Evolutionary conservation across 495 filamentous ascomycete genomes (phyloP).

Genomic region (Aspergillus heteromorphus): DNA sequence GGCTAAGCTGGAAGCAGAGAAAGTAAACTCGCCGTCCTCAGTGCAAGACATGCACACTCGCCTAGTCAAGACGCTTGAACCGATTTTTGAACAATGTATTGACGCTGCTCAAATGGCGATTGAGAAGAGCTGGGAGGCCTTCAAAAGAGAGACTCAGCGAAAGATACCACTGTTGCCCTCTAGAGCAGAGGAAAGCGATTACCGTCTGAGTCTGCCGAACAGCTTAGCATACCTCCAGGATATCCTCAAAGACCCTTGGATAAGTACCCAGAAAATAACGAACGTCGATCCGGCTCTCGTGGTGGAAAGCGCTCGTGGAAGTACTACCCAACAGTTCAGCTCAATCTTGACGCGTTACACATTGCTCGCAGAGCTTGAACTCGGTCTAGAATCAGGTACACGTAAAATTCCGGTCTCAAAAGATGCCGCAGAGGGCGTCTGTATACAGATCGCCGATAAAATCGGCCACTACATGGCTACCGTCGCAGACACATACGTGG

Average conservation of each 20-base stretch:
- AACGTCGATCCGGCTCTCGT: too few relatives aligned
- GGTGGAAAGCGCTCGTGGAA: not conserved
- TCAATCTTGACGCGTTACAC: constrained; percentile 22
- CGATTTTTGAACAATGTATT: constrained; percentile 24
- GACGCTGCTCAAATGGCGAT: constrained; percentile 10
- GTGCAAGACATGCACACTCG: constrained; percentile 6
- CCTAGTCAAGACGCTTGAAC: constrained; percentile 15
- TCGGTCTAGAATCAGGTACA: constrained; percentile 10
- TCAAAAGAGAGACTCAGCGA: constrained; percentile 24
- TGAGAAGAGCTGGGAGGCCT: constrained; percentile 21
- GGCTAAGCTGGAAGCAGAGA: constrained; percentile 51
- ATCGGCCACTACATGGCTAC: constrained; percentile 32
- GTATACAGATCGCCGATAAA: constrained; percentile 25
- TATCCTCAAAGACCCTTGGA: constrained; percentile 9
- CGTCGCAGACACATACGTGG: constrained; percentile 36
- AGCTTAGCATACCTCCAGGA: constrained; percentile 37
- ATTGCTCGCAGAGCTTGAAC: constrained; percentile 23
- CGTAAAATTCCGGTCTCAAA: not conserved
- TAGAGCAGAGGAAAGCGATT: constrained; percentile 21
- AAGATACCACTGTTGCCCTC: constrained; percentile 34
- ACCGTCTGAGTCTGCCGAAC: constrained; percentile 37
- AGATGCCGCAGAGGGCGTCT: constrained; percentile 14
- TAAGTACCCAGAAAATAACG: too few relatives aligned
- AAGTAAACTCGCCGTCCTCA: not conserved
- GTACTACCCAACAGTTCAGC: constrained; percentile 12